Evolutionary conservation across 495 filamentous ascomycete species (phyloP), one percentile per base, ranked within the genome.

Genomic region (Penicillium odoratum): DNA sequence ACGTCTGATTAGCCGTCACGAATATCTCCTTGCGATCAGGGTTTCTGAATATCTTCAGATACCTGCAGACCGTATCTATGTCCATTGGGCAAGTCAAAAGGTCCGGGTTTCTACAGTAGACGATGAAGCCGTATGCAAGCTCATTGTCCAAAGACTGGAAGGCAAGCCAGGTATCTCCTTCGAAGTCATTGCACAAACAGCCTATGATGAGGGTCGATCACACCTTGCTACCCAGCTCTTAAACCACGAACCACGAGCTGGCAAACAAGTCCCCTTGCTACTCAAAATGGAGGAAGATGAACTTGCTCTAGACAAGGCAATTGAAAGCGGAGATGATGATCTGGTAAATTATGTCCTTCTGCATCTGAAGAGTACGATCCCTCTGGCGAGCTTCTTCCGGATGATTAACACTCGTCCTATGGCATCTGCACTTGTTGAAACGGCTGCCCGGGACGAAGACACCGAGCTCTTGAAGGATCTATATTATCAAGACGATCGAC

Each of bases 401-500:
- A 88, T 90, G 55, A 91, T 98, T 70, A 96, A 90, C 69, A 85
- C 78, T 58, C 87, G 93, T 6, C 93, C 95, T 0, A 83, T 89
- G 50, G 94, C 94, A 21, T 92, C 90, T 3, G 91, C 94, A 0
- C 81, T 98, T 15, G 89, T 98, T 31, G 94, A 98, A 67, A 84
- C 91, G 2, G 87, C 86, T 0, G 93, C 94, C 2, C 76, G 78
- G 47, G 82, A 81, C 25, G 85, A 91, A 49, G 94, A 97, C 64
- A 81, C 79, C 4, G 88, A 95, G 18, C 70, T 98, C 9, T 83
- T 97, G 10, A 98, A 97, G 67, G 94, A 98, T 69, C 80, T 98
- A 26, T 98, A 93, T 74, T 98, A 98, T 66, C 94, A 98, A 75
- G 95, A 98, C 64, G 94, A 98, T 71, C 88, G 93, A 7, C 88